These are phyloP conservation scores for Talaromyces wortmannii DNA, from an alignment of 495 filamentous ascomycete species.

Conservation along the genomic window DNA sequence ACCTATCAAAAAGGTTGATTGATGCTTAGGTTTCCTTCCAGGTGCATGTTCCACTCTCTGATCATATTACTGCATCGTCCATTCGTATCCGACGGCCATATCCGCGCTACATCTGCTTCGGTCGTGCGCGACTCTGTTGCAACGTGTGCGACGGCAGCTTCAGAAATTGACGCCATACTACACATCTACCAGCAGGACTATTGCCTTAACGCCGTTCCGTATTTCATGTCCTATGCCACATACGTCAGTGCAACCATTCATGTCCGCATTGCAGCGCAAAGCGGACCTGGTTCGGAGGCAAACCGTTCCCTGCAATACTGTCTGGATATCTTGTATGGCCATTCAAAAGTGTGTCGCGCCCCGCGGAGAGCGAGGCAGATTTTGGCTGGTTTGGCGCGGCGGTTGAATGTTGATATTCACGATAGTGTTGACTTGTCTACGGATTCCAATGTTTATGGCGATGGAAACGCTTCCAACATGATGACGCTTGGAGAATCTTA, in stretches of 20 bases:
- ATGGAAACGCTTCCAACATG: background rate
- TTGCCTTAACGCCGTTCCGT: conserved; percentile 20
- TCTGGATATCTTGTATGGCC: conserved; percentile 19
- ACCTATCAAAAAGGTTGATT: background rate
- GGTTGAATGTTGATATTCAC: conserved; percentile 19
- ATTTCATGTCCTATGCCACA: conserved; percentile 31
- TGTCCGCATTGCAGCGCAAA: conserved; percentile 28
- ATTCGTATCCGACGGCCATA: conserved; percentile 16
- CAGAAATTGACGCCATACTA: conserved; percentile 10
- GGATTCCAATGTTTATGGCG: background rate
- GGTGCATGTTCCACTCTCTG: conserved; percentile 11
- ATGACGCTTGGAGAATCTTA: background rate
- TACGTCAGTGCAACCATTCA: conserved; percentile 30
- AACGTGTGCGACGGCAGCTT: conserved; percentile 17
- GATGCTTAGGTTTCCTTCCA: background rate
- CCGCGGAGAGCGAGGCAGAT: conserved; percentile 21
- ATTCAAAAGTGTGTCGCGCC: conserved; percentile 22
- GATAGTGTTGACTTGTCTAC: background rate
- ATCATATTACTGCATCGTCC: conserved; percentile 18
- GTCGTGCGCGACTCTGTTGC: conserved; percentile 15
- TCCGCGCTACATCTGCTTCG: conserved; percentile 12
- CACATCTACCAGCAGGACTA: conserved; percentile 20
- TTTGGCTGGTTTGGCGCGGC: conserved; percentile 19
- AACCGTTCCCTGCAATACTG: conserved; percentile 18
- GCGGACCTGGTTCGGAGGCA: conserved; percentile 15